Evolutionary conservation across 2,329 filamentous ascomycete genomes (phyloP), one percentile per base, ranked within the genome.

Genomic region (Ceratocystis colombiana): DNA sequence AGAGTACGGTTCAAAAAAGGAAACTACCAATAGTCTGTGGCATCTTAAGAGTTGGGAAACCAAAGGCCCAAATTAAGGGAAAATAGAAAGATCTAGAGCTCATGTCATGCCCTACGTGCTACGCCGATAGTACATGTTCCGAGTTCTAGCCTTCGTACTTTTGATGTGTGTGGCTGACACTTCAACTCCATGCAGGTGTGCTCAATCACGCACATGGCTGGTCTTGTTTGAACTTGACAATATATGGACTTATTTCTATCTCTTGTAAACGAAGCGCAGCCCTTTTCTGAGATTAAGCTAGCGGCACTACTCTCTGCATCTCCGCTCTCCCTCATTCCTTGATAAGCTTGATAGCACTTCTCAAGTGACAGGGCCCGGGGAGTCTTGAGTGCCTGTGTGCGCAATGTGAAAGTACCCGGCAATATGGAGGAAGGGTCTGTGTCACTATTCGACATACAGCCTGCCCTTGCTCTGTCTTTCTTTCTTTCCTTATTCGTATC

Each of bases 351-450:
- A 37, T 59, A 59, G 10, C 12, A 37, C 4, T 37, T 20, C 37
- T 41, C 22, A 37, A 37, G 28, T 59, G 55, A 59, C 55, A 59
- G n/a, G 55, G 55, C 55, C 20, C 30, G 55, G 17, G 17, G n/a
- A 17, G 12, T 33, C 55, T n/a, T 59, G 17, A 17, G 22, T 30
- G 15, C 28, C 8, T 59, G 30, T 8, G 55, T 59, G 17, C 7
- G 6, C 15, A 30, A 8, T n/a, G 55, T 59, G 25, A 59, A 59
- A 59, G 55, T 59, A 59, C 22, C 22, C 22, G 22, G n/a, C 12
- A 25, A 55, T 12, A 57, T 28, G 12, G 30, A 37, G 25, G 55
- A 59, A 59, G 55, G 37, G 55, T 59, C 55, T 30, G 28, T 59
- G 55, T 59, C 55, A 30, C 55, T 33, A 2, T 33, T n/a, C 55